phyloP scores from a whole-genome alignment of 257 asterid genomes.

The Gentiana straminea region DNA sequence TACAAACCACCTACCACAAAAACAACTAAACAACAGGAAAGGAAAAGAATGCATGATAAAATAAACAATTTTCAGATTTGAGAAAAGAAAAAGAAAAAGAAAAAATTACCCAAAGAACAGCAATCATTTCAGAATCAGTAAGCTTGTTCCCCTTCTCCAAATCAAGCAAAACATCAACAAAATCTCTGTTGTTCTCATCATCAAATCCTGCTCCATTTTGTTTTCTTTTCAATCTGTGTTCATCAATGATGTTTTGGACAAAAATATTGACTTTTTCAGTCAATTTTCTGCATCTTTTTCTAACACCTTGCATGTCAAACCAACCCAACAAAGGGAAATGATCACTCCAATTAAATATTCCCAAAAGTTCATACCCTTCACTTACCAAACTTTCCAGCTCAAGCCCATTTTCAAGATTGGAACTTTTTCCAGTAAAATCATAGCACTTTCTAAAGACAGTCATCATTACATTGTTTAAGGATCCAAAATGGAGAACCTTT shows the following conservation, averaged over 20 bases:
- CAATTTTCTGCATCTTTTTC: slow-evolving; percentile 44
- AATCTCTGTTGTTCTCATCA: slow-evolving; percentile 33
- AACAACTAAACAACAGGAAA: neutral
- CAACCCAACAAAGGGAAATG: slow-evolving; percentile 59
- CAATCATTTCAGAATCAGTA: slow-evolving; percentile 59
- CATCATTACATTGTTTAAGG: slow-evolving; percentile 66
- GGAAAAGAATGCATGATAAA: neutral
- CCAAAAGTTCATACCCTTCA: slow-evolving; percentile 67
- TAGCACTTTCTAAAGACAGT: slow-evolving; percentile 58
- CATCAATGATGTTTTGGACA: slow-evolving; percentile 50
- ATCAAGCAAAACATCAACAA: slow-evolving; percentile 68
- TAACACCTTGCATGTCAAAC: slow-evolving; percentile 67
- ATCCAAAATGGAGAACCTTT: slow-evolving; percentile 41
- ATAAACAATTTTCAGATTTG: neutral
- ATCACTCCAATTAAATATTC: slow-evolving; percentile 68
- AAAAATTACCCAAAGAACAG: slow-evolving; percentile 69
- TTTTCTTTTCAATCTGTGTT: slow-evolving; percentile 37
- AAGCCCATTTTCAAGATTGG: slow-evolving; percentile 10
- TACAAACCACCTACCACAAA: neutral
- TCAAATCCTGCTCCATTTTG: neutral
- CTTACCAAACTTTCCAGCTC: slow-evolving; percentile 42
- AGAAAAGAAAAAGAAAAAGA: neutral
- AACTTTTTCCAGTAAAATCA: slow-evolving; percentile 18
- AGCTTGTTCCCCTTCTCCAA: slow-evolving; percentile 49
- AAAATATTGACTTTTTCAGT: slow-evolving; percentile 35